Base-by-base conservation (phyloP, 2,329 filamentous ascomycete species). In the Trichophyton simii region DNA sequence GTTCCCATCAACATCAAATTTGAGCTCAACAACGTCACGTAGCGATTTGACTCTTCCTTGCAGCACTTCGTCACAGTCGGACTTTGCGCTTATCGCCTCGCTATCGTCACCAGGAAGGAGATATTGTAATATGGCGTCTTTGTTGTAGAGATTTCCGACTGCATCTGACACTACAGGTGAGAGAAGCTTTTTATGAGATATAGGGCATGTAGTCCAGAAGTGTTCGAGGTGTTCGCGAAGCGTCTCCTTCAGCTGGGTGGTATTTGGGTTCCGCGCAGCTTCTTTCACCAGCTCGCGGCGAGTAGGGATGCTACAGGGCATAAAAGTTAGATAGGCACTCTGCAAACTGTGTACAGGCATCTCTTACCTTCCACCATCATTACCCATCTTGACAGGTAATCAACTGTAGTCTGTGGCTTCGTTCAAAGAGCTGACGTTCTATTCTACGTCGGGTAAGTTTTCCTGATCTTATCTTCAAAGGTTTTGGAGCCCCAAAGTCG, bases 201-300 rank as follows among this genome's bases (percentile, higher is more conserved):
- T 79, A 0, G 91, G 89, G 69, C 94, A 95, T 65, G 86, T 88
- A 3, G 83, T 82, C 94, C 94, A 99, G 68, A 85, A 83, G 74
- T 97, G 91, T 63, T 85, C 83, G 70, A 94, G 87, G 48, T 89
- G 88, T 74, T 96, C 92, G 71, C 87, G 85, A 66, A 87, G 87
- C 7, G 88, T 87, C 66, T 94, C 91, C 77, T 97, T 97, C 62
- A 96, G 78, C 77, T 97, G 88, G 55, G 89, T 86, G 31, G 89
- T 82, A 38, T 88, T 95, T 22, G 88, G 88, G 59, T 85, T 82
- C 68, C 89, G 88, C 48, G 91, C 90, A 31, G 91, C 90, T 74
- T 92, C 87, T 76, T 95, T 95, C 73, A 99, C 94, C 54, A 99
- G 88, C 75, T 99, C 95, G 70, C 91, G 88, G 36, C 95, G 89